Conservation (phyloP, 2,329 filamentous ascomycete species). For the Magnaporthiopsis rhizophila region DNA sequence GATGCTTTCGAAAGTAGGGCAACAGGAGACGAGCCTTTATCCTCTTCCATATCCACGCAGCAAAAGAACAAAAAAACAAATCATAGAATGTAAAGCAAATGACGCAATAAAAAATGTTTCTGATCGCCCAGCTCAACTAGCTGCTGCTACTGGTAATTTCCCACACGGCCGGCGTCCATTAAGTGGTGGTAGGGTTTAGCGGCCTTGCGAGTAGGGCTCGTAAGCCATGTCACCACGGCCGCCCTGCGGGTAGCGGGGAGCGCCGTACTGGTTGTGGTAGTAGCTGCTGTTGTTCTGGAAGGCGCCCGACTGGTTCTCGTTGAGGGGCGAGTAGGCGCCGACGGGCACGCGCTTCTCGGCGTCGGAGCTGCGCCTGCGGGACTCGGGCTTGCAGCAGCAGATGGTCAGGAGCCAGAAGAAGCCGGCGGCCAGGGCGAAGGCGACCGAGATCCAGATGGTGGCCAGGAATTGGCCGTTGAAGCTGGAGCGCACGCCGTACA, state of each 20-base stretch:
- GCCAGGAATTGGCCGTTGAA: constrained; percentile 65
- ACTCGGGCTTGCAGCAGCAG: constrained; percentile 78
- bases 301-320: constrained; percentile 23
- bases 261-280: constrained; percentile 28
- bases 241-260: constrained; percentile 30
- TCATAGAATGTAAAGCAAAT: no score
- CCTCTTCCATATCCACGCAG: background rate
- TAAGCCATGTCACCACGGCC: constrained; percentile 47
- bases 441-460: constrained; percentile 70
- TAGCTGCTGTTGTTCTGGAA: constrained; percentile 20
- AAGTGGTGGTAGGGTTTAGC: background rate
- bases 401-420: constrained; percentile 89
- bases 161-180: background rate
- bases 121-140: background rate
- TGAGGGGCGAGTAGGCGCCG: constrained; percentile 37
- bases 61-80: background rate
- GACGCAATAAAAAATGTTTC: background rate
- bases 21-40: no score
- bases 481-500: constrained; percentile 60
- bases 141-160: no score
- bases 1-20: background rate
- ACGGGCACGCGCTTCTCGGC: constrained; percentile 43
- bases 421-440: constrained; percentile 64
- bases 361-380: constrained; percentile 22
- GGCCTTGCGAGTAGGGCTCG: constrained; percentile 45